Conservation (phyloP, 495 filamentous ascomycete genomes). For the Delitschia confertaspora region DNA sequence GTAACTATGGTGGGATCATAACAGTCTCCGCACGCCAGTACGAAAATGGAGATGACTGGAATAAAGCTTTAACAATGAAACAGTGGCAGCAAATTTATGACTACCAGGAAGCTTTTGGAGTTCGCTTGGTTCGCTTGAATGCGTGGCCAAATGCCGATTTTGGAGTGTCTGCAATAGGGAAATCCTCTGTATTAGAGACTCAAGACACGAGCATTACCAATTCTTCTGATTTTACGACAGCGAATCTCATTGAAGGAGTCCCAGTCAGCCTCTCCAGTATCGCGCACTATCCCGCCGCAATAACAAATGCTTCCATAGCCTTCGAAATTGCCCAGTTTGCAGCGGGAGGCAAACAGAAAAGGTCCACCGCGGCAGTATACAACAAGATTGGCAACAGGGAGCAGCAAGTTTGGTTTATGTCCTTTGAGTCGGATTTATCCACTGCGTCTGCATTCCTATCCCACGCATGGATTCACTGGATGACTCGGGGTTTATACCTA, state of each 20-base stretch:
- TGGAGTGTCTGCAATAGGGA: constrained; percentile 38
- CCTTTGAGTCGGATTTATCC: constrained; percentile 46
- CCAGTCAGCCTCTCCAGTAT: constrained; percentile 31
- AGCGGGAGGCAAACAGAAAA: constrained; percentile 29
- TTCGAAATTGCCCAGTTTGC: constrained; percentile 47
- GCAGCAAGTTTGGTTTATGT: constrained; percentile 54
- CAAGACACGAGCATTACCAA: too few species aligned
- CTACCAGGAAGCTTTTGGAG: constrained; percentile 49
- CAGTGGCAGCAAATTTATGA: constrained; percentile 51
- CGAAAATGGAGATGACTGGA: constrained; percentile 39
- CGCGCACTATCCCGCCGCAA: constrained; percentile 49
- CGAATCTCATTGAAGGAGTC: constrained; percentile 16
- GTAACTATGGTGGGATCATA: constrained; percentile 52
- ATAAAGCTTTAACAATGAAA: constrained; percentile 45
- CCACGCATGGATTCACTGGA: constrained; percentile 56
- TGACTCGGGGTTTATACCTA: constrained; percentile 49
- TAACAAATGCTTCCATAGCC: constrained; percentile 45
- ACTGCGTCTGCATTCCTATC: constrained; percentile 47
- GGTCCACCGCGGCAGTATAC: constrained; percentile 47
- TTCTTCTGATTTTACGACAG: constrained; percentile 14
- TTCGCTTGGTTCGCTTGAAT: constrained; percentile 54
- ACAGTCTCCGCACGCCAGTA: constrained; percentile 48
- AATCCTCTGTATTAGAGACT: background rate
- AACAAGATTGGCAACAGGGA: constrained; percentile 50
- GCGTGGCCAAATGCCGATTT: constrained; percentile 45